Evolutionary conservation across 148 eudicot species (phyloP).

Genomic region (Fallopia convolvulus): DNA sequence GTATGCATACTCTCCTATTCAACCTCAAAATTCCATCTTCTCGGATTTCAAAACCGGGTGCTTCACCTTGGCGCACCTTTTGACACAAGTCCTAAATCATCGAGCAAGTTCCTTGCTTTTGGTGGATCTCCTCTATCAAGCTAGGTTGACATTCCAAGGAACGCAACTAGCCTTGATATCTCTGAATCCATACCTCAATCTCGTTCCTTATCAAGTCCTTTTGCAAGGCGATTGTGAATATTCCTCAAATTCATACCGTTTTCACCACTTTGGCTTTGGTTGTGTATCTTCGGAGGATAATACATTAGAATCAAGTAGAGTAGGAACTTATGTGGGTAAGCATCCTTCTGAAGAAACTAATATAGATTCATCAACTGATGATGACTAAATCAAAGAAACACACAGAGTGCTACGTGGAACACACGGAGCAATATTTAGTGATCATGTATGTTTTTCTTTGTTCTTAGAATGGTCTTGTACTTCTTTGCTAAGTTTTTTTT

Average conservation of each 20-base stretch:
- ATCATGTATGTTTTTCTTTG: constrained; percentile 43
- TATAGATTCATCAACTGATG: constrained; percentile 51
- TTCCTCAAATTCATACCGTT: constrained; percentile 55
- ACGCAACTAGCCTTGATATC: no score
- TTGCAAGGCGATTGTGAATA: constrained; percentile 38
- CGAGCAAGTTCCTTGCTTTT: no score
- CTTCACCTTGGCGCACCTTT: no score
- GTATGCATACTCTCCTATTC: no score
- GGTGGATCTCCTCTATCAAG: no score
- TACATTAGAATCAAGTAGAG: constrained; percentile 19
- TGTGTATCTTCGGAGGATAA: constrained; percentile 22
- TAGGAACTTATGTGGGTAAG: constrained; percentile 18
- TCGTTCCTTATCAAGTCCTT: no score
- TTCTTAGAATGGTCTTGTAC: not conserved
- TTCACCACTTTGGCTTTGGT: constrained; percentile 64
- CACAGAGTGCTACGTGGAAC: constrained; percentile 62
- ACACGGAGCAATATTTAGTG: constrained; percentile 81
- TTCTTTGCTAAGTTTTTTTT: not conserved
- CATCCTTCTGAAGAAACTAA: constrained; percentile 34
- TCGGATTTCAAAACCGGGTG: no score
- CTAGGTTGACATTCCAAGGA: no score
- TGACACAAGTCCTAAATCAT: no score
- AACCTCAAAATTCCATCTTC: no score
- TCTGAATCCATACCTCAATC: no score
- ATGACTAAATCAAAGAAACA: constrained; percentile 54